Percentiles rank a stretch among this genome's conserved stretches.
Conservation (phyloP, 352 stramenopile genomes). For the Thraustochytrium striatum region DNA sequence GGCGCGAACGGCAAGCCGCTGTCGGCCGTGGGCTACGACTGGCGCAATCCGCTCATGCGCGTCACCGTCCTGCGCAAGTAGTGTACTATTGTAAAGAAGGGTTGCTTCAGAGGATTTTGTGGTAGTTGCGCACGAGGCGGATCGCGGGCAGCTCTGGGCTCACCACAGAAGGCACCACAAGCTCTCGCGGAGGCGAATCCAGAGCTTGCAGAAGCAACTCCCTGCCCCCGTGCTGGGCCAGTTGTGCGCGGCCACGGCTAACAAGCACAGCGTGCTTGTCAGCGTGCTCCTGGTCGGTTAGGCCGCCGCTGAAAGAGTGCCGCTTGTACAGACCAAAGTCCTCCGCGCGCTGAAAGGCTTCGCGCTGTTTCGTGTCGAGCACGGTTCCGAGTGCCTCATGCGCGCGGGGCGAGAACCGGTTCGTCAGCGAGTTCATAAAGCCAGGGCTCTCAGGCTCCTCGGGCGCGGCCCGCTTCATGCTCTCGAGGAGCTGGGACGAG, state of each 20-base stretch:
- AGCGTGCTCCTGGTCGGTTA: background rate
- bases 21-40: no score
- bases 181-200: background rate
- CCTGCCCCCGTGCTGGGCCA: background rate
- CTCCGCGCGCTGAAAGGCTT: background rate
- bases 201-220: background rate
- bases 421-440: background rate
- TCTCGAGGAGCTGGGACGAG: slow-evolving; percentile 5
- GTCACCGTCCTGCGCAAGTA: no score
- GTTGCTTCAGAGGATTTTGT: background rate
- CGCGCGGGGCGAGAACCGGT: background rate
- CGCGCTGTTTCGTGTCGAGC: background rate
- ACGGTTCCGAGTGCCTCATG: background rate
- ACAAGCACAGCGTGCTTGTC: background rate
- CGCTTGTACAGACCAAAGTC: slow-evolving; percentile 17
- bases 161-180: background rate
- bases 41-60: no score
- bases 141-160: background rate
- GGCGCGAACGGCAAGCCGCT: no score
- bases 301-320: background rate
- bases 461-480: background rate
- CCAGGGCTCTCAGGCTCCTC: background rate
- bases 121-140: background rate
- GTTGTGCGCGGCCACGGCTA: background rate
- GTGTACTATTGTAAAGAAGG: background rate